Evolutionary conservation across 2,329 filamentous ascomycete species (phyloP).

Genomic region (Helicocarpus griseus): DNA sequence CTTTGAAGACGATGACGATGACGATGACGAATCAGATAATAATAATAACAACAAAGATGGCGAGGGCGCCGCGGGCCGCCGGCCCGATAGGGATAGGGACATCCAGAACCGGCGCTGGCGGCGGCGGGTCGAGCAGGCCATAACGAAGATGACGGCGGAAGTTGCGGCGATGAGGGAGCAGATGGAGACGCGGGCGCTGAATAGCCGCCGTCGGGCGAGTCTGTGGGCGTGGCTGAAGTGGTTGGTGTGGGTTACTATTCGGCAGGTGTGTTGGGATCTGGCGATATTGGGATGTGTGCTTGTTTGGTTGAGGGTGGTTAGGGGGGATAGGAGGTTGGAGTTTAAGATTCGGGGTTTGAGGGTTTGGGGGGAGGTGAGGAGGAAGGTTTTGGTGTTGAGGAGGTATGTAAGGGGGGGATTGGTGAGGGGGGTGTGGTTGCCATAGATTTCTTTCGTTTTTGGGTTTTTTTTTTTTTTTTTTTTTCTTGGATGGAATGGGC

Average conservation of each 20-base stretch:
- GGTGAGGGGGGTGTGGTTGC: slow-evolving; percentile 11
- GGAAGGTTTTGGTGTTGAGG: slow-evolving; percentile 21
- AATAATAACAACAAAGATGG: slow-evolving; percentile 26
- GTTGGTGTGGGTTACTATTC: slow-evolving; percentile 57
- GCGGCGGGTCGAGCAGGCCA: slow-evolving; percentile 69
- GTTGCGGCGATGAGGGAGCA: slow-evolving; percentile 88
- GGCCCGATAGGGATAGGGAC: slow-evolving; percentile 14
- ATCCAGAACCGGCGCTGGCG: slow-evolving; percentile 55
- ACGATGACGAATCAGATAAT: background rate
- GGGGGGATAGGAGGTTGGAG: slow-evolving; percentile 35
- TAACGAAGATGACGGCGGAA: slow-evolving; percentile 85
- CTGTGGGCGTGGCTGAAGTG: slow-evolving; percentile 62
- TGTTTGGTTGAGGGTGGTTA: slow-evolving; percentile 32
- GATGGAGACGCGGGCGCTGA: slow-evolving; percentile 66
- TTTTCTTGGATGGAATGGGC: too few species aligned
- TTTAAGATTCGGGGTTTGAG: slow-evolving; percentile 20
- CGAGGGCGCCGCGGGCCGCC: background rate
- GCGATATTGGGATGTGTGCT: slow-evolving; percentile 38
- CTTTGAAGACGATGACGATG: slow-evolving; percentile 18
- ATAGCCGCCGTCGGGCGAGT: slow-evolving; percentile 55
- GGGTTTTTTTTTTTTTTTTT: background rate
- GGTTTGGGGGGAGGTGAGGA: slow-evolving; percentile 26
- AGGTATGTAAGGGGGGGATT: slow-evolving; percentile 16
- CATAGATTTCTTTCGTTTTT: background rate
- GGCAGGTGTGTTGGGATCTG: slow-evolving; percentile 65